These are phyloP conservation scores for Gremmenia infestans DNA, from an alignment of 2,329 filamentous ascomycete genomes.

Conservation along the genomic window DNA sequence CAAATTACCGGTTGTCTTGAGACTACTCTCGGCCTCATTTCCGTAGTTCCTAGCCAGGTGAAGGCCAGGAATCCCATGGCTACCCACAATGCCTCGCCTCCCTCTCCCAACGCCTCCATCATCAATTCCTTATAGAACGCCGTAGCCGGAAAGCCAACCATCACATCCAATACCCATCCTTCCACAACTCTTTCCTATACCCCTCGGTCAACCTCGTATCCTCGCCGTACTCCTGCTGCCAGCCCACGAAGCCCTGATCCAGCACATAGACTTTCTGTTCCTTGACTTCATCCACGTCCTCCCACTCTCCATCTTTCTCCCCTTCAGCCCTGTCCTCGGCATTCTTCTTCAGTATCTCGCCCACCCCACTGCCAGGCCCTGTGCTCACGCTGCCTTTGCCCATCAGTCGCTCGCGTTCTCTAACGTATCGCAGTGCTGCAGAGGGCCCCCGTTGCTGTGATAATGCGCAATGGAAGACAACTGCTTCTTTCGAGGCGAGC, in stretches of 20 bases:
- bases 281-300: constrained; percentile 23
- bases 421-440: constrained; percentile 74
- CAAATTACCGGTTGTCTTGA: no score
- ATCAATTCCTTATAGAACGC: no score
- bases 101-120: background rate
- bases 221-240: constrained; percentile 79
- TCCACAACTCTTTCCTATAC: constrained; percentile 82
- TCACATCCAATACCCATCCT: constrained; percentile 28
- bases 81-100: background rate
- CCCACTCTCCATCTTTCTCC: constrained; percentile 30
- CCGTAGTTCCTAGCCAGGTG: no score
- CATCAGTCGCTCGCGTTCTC: constrained; percentile 56
- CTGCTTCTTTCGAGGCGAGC: constrained; percentile 70
- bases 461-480: constrained; percentile 92
- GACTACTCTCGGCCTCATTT: no score
- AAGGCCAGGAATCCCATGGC: no score
- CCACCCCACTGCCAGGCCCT: constrained; percentile 17
- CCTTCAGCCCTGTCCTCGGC: constrained; percentile 21
- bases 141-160: background rate
- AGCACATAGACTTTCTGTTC: constrained; percentile 75
- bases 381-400: constrained; percentile 15
- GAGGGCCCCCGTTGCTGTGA: constrained; percentile 86
- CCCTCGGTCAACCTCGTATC: constrained; percentile 79
- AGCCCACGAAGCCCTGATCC: constrained; percentile 78
- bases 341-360: constrained; percentile 27